A percentile compares a stretch with the other conserved stretches of the same genome.
Evolutionary conservation across 805 yeast species (phyloP).

Genomic region (Ogataea chonburiensis): DNA sequence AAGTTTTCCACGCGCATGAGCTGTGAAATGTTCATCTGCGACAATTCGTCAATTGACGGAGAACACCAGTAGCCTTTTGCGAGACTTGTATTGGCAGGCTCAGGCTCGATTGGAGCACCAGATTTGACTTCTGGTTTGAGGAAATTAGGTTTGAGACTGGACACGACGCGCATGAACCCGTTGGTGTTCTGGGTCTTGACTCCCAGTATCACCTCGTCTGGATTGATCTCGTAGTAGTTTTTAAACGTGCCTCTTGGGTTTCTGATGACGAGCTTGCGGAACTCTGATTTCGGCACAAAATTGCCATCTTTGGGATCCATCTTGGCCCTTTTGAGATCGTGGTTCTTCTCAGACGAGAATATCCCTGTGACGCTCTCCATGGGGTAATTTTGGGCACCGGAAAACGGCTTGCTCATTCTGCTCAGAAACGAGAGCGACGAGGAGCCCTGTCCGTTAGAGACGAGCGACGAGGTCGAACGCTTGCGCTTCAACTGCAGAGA

Average conservation of each 20-base stretch:
- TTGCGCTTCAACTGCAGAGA: conserved; percentile 23
- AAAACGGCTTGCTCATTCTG: conserved; percentile 24
- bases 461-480: conserved; percentile 22
- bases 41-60: conserved; percentile 55
- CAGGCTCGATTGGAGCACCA: neutral
- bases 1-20: conserved; percentile 59
- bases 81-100: neutral
- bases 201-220: conserved; percentile 29
- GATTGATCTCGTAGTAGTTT: conserved; percentile 31
- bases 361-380: conserved; percentile 33
- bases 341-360: conserved; percentile 24
- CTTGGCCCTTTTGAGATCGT: conserved; percentile 4
- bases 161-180: conserved; percentile 10
- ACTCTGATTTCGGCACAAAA: conserved; percentile 23
- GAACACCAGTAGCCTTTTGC: conserved; percentile 67
- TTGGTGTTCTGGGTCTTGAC: conserved; percentile 1
- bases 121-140: conserved; percentile 1
- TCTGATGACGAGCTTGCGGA: conserved; percentile 27
- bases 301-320: conserved; percentile 1
- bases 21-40: conserved; percentile 43
- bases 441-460: conserved; percentile 15
- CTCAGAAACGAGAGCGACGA: conserved; percentile 17
- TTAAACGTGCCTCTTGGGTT: conserved; percentile 27
- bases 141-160: conserved; percentile 12
- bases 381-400: conserved; percentile 19